A percentile compares a stretch with the other conserved stretches of the same genome.
These are phyloP conservation scores for Penicillium expansum DNA, from an alignment of 2,329 filamentous ascomycete species.

Conservation along the genomic window DNA sequence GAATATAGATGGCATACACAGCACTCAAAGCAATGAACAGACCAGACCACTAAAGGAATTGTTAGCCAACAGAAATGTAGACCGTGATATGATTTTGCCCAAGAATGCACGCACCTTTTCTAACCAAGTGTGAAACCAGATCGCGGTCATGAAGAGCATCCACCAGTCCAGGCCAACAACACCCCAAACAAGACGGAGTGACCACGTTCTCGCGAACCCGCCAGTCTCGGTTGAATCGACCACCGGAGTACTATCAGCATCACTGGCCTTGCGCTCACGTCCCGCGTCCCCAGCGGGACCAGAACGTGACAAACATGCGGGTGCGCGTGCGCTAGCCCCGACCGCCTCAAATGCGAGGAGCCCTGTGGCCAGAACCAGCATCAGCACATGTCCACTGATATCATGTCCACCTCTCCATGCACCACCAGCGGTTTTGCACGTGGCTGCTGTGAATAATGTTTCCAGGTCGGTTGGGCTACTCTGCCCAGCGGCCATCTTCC, in stretches of 20 bases:
- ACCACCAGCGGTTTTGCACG: constrained; percentile 80
- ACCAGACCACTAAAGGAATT: constrained; percentile 46
- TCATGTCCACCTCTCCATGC: constrained; percentile 92
- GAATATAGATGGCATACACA: constrained; percentile 52
- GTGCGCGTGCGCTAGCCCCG: constrained; percentile 54
- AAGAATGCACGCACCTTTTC: constrained; percentile 69
- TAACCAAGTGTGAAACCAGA: constrained; percentile 98
- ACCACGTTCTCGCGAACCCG: constrained; percentile 57
- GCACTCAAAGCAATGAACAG: constrained; percentile 48
- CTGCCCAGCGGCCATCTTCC: constrained; percentile 18
- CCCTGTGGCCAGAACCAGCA: constrained; percentile 79
- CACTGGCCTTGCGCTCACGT: constrained; percentile 35
- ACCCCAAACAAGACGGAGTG: constrained; percentile 48
- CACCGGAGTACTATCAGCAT: constrained; percentile 10
- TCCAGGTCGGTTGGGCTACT: constrained; percentile 36
- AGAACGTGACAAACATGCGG: constrained; percentile 26
- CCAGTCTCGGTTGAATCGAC: constrained; percentile 40
- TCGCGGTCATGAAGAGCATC: constrained; percentile 98
- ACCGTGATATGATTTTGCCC: background rate
- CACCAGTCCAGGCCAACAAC: constrained; percentile 75
- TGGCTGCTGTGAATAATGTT: constrained; percentile 66
- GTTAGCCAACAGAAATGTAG: constrained; percentile 2
- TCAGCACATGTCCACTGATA: constrained; percentile 91
- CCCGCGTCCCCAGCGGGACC: constrained; percentile 37
- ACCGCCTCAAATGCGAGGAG: constrained; percentile 81